These are phyloP conservation scores for Actinomucor elegans DNA, from an alignment of 371 early-diverging fungal species.

Conservation along the genomic window DNA sequence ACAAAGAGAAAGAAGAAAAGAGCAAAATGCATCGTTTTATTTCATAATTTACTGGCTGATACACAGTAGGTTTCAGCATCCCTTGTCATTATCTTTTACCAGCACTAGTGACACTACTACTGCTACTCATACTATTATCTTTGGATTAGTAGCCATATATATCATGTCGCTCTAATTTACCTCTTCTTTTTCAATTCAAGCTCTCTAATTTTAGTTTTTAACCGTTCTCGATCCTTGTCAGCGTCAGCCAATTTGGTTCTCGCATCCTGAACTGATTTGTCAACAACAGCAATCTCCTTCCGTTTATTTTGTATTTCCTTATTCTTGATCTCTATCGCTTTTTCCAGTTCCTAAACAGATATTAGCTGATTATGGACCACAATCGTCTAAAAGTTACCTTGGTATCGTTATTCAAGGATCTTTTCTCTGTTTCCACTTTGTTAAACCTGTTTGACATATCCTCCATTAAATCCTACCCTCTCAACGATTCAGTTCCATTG, in stretches of 20 bases:
- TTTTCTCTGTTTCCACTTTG: conserved; percentile 4
- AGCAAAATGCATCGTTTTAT: too few species aligned
- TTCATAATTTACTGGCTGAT: too few species aligned
- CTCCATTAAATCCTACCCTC: conserved; percentile 2
- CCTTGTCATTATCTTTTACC: too few species aligned
- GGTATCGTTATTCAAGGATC: not conserved
- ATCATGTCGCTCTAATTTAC: not conserved
- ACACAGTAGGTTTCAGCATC: too few species aligned
- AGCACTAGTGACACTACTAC: too few species aligned
- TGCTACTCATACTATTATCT: too few species aligned
- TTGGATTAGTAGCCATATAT: too few species aligned
- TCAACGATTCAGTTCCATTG: too few species aligned
- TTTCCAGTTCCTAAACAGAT: conserved; percentile 5
- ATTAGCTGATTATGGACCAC: too few species aligned
- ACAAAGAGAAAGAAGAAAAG: not conserved
- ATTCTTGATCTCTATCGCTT: conserved; percentile 2
- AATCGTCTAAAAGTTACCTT: too few species aligned
- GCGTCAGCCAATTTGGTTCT: conserved; percentile 9
- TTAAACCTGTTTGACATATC: not conserved
- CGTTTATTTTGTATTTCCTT: conserved; percentile 3
- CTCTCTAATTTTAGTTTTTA: conserved; percentile 9
- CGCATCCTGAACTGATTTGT: not conserved
- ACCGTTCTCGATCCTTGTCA: conserved; percentile 10
- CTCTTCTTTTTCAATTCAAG: conserved; percentile 15
- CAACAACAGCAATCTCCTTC: not conserved